A percentile compares a stretch with the other conserved stretches of the same genome.
These are phyloP conservation scores for Trichoderma sp. DNA, from an alignment of 2,329 filamentous ascomycete genomes.

Conservation along the genomic window DNA sequence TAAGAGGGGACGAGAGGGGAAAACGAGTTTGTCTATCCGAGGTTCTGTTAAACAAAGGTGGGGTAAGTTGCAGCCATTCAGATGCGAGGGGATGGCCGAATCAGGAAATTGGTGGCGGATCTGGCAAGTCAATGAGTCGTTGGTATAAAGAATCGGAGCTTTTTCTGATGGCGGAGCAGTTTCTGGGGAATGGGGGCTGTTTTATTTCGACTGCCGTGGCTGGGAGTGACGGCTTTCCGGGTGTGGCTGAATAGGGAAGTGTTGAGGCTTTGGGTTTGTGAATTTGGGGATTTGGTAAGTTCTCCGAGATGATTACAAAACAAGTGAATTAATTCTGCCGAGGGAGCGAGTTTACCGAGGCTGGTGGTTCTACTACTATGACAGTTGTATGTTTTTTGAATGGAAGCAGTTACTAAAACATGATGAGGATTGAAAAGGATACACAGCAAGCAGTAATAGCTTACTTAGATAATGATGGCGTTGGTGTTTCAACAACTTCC, in stretches of 20 bases:
- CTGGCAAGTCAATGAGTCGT: not conserved
- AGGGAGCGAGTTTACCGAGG: not conserved
- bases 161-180: not conserved
- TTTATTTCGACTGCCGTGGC: not conserved
- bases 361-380: not conserved
- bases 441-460: not conserved
- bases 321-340: not conserved
- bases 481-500: not conserved
- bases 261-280: not conserved
- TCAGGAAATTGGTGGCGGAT: not conserved
- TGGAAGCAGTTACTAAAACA: not conserved
- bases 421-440: not conserved
- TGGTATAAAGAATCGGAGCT: not conserved
- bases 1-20: not conserved
- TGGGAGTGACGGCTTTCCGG: not conserved
- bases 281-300: not conserved
- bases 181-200: not conserved
- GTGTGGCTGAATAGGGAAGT: not conserved
- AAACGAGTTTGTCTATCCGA: not conserved
- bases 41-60: not conserved
- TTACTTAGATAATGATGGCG: not conserved
- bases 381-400: not conserved
- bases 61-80: slow-evolving; percentile 9
- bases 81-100: slow-evolving; percentile 9
- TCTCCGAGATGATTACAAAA: not conserved